phyloP scores from a whole-genome alignment of 306 rosid species.

The Quercus mongolica region DNA sequence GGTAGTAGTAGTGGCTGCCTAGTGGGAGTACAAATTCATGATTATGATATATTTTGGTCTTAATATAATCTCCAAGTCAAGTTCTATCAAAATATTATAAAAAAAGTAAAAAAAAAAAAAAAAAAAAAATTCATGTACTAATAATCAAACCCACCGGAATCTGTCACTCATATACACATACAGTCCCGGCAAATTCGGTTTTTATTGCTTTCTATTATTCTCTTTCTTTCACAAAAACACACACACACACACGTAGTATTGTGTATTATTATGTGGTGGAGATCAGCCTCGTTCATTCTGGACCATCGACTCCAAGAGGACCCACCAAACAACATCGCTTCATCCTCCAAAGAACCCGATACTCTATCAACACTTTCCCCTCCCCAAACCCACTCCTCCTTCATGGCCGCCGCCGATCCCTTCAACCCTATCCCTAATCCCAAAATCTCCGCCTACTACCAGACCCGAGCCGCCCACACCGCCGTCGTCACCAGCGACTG shows the following conservation, averaged over 20 bases:
- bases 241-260: not conserved
- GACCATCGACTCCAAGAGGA: slow-evolving; percentile 30
- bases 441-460: slow-evolving; percentile 67
- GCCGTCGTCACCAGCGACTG: slow-evolving; percentile 83
- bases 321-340: slow-evolving; percentile 24
- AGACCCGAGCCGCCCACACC: slow-evolving; percentile 66
- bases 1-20: too few species aligned
- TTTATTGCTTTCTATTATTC: too few species aligned
- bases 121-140: too few species aligned
- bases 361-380: slow-evolving; percentile 24
- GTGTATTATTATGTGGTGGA: slow-evolving; percentile 56
- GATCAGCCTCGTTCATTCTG: slow-evolving; percentile 78
- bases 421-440: slow-evolving; percentile 34
- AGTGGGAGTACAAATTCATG: too few species aligned
- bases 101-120: too few species aligned
- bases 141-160: not conserved
- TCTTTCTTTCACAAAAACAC: not conserved
- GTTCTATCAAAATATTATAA: too few species aligned
- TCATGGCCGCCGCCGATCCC: slow-evolving; percentile 38
- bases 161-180: not conserved
- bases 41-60: too few species aligned
- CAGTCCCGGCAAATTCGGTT: not conserved
- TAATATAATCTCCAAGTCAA: too few species aligned
- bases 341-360: slow-evolving; percentile 22
- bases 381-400: slow-evolving; percentile 16